Evolutionary conservation across 768 basidiomycete species (phyloP), one percentile per base, ranked within the genome.

Genomic region (Sutorius australiensis): DNA sequence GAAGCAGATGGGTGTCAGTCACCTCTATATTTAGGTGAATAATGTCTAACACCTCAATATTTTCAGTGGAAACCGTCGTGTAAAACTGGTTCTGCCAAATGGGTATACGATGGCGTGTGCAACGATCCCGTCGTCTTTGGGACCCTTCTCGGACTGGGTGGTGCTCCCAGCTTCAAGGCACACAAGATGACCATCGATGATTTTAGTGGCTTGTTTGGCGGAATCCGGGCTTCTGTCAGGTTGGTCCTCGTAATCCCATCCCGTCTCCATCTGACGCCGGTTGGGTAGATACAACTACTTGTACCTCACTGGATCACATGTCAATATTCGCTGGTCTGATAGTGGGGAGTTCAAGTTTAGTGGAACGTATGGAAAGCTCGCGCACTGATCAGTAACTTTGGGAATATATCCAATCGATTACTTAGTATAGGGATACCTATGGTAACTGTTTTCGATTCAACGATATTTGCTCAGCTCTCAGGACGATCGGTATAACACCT

Each of bases 341-440:
- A 68, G 74, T 14, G 78, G 79, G n/a, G 77, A 80, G 47, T 81
- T 83, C 71, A 81, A 81, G 62, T 75, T 80, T 61, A 82, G 77
- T 55, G 79, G 80, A 19, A 67, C 74, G 10, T 79, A 81, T 55
- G 78, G 77, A 31, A 62, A 16, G 6, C 5, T 17, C n/a, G 11
- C 14, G 6, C 11, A 2, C n/a, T 41, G 6, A 36, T 28, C 24
- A 31, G 19, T 21, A 1, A 8, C 2, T 32, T 12, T 10, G 30
- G 21, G 10, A 50, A 31, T 11, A 8, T 37, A 45, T 52, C 33
- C 43, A 34, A 16, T 24, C 8, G 9, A 31, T 38, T 12, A 6
- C 19, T 43, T 34, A 50, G 28, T 55, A 34, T 50, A 46, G 6
- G 17, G 10, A 38, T 38, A 14, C 12, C 0, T 12, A 24, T 19